Percentiles rank a stretch among this genome's conserved stretches.
phyloP scores from a whole-genome alignment of 2,329 filamentous ascomycete genomes.

The Cladosporium sp. region DNA sequence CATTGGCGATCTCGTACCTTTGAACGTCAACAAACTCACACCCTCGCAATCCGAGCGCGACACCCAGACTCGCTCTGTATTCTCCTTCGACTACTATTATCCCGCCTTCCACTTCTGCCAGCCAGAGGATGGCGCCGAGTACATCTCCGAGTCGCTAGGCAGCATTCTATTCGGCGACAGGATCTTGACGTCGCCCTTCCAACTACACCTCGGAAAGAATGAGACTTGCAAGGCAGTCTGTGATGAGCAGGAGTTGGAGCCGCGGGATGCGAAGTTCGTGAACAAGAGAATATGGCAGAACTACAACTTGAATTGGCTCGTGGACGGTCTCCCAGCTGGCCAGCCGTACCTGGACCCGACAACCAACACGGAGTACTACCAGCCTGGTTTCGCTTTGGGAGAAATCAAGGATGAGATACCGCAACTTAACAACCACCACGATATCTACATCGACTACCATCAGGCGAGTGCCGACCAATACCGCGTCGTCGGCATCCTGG shows the following conservation, averaged over 20 bases:
- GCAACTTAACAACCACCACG: slow-evolving; percentile 89
- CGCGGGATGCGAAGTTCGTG: slow-evolving; percentile 71
- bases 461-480: slow-evolving; percentile 70
- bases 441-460: slow-evolving; percentile 92
- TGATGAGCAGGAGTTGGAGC: slow-evolving; percentile 63
- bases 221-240: slow-evolving; percentile 86
- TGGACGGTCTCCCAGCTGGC: slow-evolving; percentile 90
- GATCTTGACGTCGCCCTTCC: slow-evolving; percentile 94
- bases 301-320: slow-evolving; percentile 92
- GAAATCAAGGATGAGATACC: slow-evolving; percentile 57
- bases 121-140: slow-evolving; percentile 72
- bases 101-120: slow-evolving; percentile 83
- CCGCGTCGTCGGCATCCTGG: slow-evolving; percentile 87
- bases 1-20: slow-evolving; percentile 72
- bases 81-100: slow-evolving; percentile 96
- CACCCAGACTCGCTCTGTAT: slow-evolving; percentile 82
- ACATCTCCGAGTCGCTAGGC: slow-evolving; percentile 84
- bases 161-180: slow-evolving; percentile 97
- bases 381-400: slow-evolving; percentile 79
- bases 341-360: slow-evolving; percentile 76
- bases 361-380: slow-evolving; percentile 80
- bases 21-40: slow-evolving; percentile 90
- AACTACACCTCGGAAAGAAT: slow-evolving; percentile 82
- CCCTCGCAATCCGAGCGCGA: slow-evolving; percentile 77
- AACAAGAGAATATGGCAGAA: slow-evolving; percentile 79